Conservation (phyloP, 352 stramenopile genomes). For the Plasmopara muralis region DNA sequence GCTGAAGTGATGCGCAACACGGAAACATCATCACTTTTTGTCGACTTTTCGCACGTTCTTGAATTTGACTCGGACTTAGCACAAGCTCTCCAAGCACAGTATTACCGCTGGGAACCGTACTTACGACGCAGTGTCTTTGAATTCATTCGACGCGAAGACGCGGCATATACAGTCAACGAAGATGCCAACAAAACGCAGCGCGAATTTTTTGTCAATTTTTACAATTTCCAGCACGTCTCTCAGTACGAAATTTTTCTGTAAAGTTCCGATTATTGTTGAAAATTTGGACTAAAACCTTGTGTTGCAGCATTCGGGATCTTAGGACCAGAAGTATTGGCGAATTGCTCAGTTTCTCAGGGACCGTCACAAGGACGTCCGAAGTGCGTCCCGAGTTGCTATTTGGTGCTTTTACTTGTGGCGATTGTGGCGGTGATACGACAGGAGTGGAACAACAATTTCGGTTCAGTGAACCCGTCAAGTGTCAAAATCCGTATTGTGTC, state of each 20-base stretch:
- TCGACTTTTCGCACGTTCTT: constrained; percentile 81
- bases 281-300: constrained; percentile 5
- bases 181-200: constrained; percentile 72
- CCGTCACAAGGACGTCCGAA: constrained; percentile 96
- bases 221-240: constrained; percentile 85
- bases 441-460: constrained; percentile 97
- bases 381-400: constrained; percentile 96
- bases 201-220: constrained; percentile 87
- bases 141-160: constrained; percentile 71
- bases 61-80: constrained; percentile 78
- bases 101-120: constrained; percentile 82
- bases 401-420: constrained; percentile 92
- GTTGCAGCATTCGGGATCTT: constrained; percentile 86
- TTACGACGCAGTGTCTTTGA: constrained; percentile 67
- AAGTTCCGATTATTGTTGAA: constrained; percentile 4
- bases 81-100: constrained; percentile 76
- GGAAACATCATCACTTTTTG: constrained; percentile 83
- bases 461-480: constrained; percentile 95
- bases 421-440: constrained; percentile 89
- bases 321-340: constrained; percentile 90
- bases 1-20: constrained; percentile 82
- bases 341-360: constrained; percentile 91
- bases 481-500: constrained; percentile 93
- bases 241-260: constrained; percentile 34
- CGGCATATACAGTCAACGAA: constrained; percentile 69